Conservation (phyloP, 108 stramenopile species). For the Craspedostauros australis region DNA sequence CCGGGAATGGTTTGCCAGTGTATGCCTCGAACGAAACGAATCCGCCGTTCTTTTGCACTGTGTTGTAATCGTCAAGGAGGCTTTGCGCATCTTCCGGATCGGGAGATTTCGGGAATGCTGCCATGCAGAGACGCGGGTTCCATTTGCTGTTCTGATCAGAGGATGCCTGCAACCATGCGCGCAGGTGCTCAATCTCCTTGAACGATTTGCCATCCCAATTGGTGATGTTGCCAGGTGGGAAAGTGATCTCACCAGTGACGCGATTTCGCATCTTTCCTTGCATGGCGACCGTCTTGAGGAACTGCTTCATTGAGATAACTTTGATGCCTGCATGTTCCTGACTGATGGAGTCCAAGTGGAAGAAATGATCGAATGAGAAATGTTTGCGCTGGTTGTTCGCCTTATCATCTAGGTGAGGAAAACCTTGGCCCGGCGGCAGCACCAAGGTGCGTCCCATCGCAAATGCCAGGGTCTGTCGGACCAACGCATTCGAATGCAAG, state of each 20-base stretch:
- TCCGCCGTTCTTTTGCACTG: slow-evolving; percentile 17
- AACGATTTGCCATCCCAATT: slow-evolving; percentile 38
- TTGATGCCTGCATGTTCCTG: slow-evolving; percentile 53
- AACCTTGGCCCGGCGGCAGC: slow-evolving; percentile 57
- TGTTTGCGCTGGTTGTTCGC: slow-evolving; percentile 9
- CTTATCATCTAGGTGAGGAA: not conserved
- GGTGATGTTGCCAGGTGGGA: slow-evolving; percentile 43
- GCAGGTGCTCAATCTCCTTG: slow-evolving; percentile 18
- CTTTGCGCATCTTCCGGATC: not conserved
- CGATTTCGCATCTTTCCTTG: slow-evolving; percentile 30
- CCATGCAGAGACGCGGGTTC: slow-evolving; percentile 10
- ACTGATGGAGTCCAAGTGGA: slow-evolving; percentile 48
- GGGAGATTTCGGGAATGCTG: slow-evolving; percentile 17
- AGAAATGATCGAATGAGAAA: slow-evolving; percentile 58
- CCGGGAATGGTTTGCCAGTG: slow-evolving; percentile 51
- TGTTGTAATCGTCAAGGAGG: slow-evolving; percentile 27
- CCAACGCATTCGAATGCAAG: too few species aligned
- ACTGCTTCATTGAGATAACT: slow-evolving; percentile 71
- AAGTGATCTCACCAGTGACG: slow-evolving; percentile 14
- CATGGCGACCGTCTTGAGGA: slow-evolving; percentile 47
- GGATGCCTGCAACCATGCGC: too few species aligned
- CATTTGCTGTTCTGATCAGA: too few species aligned
- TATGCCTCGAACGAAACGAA: slow-evolving; percentile 3
- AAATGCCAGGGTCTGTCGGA: slow-evolving; percentile 61
- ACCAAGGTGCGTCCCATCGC: slow-evolving; percentile 79